phyloP scores from a whole-genome alignment of 805 yeast species.

The Ogataea siamensis region DNA sequence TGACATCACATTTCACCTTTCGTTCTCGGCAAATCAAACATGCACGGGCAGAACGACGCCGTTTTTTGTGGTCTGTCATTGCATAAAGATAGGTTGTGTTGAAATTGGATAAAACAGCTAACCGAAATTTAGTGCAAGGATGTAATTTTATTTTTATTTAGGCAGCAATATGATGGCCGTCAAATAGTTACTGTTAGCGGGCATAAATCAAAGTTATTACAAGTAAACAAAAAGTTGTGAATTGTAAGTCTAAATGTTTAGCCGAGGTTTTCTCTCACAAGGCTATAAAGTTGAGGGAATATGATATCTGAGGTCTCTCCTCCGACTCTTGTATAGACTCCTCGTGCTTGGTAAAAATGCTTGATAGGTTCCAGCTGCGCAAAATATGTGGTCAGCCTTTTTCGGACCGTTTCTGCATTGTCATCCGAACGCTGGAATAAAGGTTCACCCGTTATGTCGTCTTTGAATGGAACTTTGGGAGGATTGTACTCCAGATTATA shows the following conservation, averaged over 20 bases:
- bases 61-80: slow-evolving; percentile 27
- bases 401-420: slow-evolving; percentile 66
- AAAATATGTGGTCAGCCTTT: slow-evolving; percentile 63
- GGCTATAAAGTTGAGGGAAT: slow-evolving; percentile 60
- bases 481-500: slow-evolving; percentile 87
- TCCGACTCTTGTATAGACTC: slow-evolving; percentile 52
- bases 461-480: slow-evolving; percentile 76
- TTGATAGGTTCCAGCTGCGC: slow-evolving; percentile 60
- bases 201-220: no score
- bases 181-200: no score
- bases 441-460: slow-evolving; percentile 89
- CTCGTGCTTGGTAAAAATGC: slow-evolving; percentile 51
- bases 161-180: no score
- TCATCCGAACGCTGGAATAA: slow-evolving; percentile 81
- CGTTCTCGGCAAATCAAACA: slow-evolving; percentile 76
- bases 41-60: slow-evolving; percentile 67
- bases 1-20: slow-evolving; percentile 80
- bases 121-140: slow-evolving; percentile 1
- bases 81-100: no score
- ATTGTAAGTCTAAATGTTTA: no score
- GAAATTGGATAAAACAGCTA: no score
- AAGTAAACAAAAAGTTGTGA: no score
- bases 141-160: background rate
- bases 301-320: slow-evolving; percentile 86
- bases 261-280: slow-evolving; percentile 28